A percentile compares a stretch with the other conserved stretches of the same genome.
phyloP scores from a whole-genome alignment of 2,329 filamentous ascomycete genomes.

The Aspergillus persii region DNA sequence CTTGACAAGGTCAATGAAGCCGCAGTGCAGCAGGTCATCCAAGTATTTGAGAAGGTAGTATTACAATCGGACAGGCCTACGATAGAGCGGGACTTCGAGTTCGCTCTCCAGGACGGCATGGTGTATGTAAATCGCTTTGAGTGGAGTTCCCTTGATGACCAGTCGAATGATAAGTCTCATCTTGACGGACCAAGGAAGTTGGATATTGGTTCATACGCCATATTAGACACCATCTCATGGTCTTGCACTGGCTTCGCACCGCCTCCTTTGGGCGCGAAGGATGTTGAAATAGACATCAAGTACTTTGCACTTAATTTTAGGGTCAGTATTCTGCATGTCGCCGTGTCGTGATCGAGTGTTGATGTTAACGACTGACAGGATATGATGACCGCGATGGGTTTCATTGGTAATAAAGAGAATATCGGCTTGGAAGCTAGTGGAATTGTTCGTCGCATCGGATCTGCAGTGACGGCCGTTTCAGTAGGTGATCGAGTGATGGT shows the following conservation, averaged over 20 bases:
- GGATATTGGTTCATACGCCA: conserved; percentile 9
- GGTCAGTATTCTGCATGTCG: conserved; percentile 4
- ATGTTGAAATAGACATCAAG: conserved; percentile 36
- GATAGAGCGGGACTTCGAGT: conserved; percentile 11
- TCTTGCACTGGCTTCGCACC: neutral
- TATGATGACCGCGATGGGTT: conserved; percentile 33
- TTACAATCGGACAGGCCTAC: neutral
- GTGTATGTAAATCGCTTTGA: conserved; percentile 11
- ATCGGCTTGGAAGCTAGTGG: conserved; percentile 34
- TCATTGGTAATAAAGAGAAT: conserved; percentile 19
- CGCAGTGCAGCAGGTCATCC: conserved; percentile 1
- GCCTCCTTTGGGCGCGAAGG: conserved; percentile 8
- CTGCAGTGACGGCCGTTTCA: conserved; percentile 20
- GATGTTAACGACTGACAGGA: conserved; percentile 15
- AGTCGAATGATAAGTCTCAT: neutral
- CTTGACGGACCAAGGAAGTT: neutral
- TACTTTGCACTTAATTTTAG: conserved; percentile 34
- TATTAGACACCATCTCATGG: conserved; percentile 10
- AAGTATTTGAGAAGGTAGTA: conserved; percentile 7
- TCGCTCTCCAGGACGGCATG: conserved; percentile 5
- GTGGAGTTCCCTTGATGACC: conserved; percentile 9
- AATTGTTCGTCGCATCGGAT: conserved; percentile 27
- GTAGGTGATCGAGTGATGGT: conserved; percentile 32
- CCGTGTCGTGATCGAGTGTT: neutral
- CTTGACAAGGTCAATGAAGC: conserved; percentile 7